Evolutionary conservation across 352 stramenopile genomes (phyloP).

Genomic region (Pythium insidiosum): DNA sequence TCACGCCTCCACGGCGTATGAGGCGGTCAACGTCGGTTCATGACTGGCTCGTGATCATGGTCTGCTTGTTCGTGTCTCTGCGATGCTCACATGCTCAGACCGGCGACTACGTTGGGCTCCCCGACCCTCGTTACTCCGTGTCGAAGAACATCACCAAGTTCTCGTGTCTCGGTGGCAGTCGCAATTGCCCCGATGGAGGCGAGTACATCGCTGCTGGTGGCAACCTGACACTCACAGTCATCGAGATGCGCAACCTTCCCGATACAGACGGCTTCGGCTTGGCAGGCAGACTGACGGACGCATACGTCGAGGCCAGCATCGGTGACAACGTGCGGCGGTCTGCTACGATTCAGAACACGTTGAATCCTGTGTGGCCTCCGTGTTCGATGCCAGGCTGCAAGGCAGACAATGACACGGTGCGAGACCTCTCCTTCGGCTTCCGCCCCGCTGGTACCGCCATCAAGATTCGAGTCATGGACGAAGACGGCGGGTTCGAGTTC

Average conservation of each 20-base stretch:
- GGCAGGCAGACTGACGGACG: conserved; percentile 57
- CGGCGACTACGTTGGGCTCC: conserved; percentile 42
- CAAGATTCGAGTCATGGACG: conserved; percentile 57
- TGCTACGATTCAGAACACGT: conserved; percentile 47
- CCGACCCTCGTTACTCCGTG: conserved; percentile 53
- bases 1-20: too few relatives aligned
- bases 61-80: too few relatives aligned
- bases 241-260: conserved; percentile 81
- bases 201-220: conserved; percentile 73
- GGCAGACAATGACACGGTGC: conserved; percentile 30
- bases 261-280: conserved; percentile 74
- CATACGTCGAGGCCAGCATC: conserved; percentile 69
- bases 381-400: conserved; percentile 37
- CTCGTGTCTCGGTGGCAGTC: conserved; percentile 53
- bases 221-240: conserved; percentile 79
- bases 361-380: conserved; percentile 73
- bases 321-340: conserved; percentile 61
- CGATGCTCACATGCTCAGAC: conserved; percentile 56
- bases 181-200: conserved; percentile 62
- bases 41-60: too few relatives aligned
- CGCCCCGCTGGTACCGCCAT: conserved; percentile 72
- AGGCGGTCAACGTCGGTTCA: too few relatives aligned
- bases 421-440: conserved; percentile 83
- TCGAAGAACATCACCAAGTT: conserved; percentile 47
- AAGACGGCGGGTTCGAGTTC: conserved; percentile 84